Conservation (phyloP, 805 yeast genomes). For the Saccharomycopsis selenospora region DNA sequence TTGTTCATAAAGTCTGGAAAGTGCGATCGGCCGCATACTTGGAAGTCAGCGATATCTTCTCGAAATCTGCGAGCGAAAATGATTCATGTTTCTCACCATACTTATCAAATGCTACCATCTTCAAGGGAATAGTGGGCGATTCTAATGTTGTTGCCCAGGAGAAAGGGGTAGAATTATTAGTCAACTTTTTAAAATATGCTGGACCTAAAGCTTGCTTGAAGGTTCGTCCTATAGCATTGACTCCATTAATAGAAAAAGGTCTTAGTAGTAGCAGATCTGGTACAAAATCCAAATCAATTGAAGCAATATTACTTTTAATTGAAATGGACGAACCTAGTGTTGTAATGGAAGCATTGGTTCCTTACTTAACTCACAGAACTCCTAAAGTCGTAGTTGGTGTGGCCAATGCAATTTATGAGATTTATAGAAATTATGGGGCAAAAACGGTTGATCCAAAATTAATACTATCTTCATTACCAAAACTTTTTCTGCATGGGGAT, state of each 20-base stretch:
- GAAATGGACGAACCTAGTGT: constrained; percentile 64
- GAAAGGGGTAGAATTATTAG: constrained; percentile 54
- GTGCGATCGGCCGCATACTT: constrained; percentile 77
- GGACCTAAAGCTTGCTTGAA: constrained; percentile 37
- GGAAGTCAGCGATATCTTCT: constrained; percentile 48
- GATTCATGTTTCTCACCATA: constrained; percentile 49
- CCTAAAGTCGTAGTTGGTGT: constrained; percentile 78
- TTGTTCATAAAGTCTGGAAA: constrained; percentile 73
- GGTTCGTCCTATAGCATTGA: constrained; percentile 37
- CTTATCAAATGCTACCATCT: constrained; percentile 44
- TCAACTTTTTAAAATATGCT: constrained; percentile 49
- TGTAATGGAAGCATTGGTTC: constrained; percentile 58
- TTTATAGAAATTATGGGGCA: constrained; percentile 60
- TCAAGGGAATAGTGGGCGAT: constrained; percentile 61
- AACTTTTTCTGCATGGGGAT: constrained; percentile 79
- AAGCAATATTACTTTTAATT: constrained; percentile 52
- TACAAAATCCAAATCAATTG: constrained; percentile 59
- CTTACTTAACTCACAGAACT: constrained; percentile 50
- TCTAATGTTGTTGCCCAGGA: constrained; percentile 91
- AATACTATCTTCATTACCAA: constrained; percentile 51
- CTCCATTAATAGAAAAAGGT: constrained; percentile 72
- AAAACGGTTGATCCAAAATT: constrained; percentile 49
- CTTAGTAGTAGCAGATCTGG: constrained; percentile 66
- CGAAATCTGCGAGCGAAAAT: constrained; percentile 45
- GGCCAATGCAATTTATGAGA: constrained; percentile 45